phyloP scores from a whole-genome alignment of 805 yeast species.

The Yarrowia yakushimensis region DNA sequence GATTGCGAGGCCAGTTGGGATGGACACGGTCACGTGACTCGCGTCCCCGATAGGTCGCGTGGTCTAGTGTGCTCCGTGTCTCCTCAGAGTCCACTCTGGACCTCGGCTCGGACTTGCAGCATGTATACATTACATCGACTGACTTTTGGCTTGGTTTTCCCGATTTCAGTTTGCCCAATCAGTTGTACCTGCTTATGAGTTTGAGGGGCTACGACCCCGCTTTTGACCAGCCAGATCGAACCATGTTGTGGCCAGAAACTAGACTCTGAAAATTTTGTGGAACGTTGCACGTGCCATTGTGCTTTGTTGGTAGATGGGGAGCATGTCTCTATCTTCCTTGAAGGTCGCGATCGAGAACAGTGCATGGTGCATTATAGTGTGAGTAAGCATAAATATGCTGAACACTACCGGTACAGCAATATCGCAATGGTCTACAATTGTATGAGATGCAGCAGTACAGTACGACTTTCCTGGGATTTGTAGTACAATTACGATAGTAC shows the following conservation, averaged over 20 bases:
- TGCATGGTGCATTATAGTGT: too few species aligned
- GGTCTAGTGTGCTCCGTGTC: neutral
- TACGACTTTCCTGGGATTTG: too few species aligned
- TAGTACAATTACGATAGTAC: too few species aligned
- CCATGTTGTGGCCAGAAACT: neutral
- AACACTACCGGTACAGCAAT: too few species aligned
- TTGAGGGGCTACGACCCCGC: neutral
- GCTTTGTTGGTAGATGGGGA: too few species aligned
- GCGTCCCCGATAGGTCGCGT: too few species aligned
- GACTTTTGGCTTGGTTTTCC: neutral
- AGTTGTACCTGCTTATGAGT: neutral
- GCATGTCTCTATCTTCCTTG: too few species aligned
- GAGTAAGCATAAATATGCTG: too few species aligned
- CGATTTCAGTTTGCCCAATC: neutral
- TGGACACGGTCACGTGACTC: neutral
- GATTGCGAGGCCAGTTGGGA: neutral
- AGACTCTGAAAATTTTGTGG: too few species aligned
- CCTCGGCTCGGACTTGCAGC: conserved; percentile 12
- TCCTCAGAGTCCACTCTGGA: neutral
- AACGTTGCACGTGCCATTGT: neutral
- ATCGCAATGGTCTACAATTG: too few species aligned
- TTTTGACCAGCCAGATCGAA: neutral
- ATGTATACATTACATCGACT: neutral
- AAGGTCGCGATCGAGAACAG: too few species aligned
- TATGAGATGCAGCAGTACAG: too few species aligned